Percentiles rank a stretch among this genome's conserved stretches.
Evolutionary conservation across 768 basidiomycete genomes (phyloP).

Genomic region (Russula sp.): DNA sequence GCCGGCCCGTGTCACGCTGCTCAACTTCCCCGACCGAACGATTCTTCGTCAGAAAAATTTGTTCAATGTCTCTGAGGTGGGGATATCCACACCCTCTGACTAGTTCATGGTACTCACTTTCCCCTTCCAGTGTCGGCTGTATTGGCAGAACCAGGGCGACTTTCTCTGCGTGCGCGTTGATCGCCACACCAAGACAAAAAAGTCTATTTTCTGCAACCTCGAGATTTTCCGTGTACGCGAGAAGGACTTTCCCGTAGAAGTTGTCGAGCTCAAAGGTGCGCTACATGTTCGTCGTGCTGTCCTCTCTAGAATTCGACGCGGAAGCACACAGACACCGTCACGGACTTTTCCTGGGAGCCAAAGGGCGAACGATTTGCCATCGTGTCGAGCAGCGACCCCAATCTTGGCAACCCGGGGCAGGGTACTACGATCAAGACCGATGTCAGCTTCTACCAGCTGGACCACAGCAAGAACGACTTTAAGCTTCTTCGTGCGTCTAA

Average conservation of each 20-base stretch:
- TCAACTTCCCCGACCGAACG: conserved; percentile 79
- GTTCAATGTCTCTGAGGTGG: conserved; percentile 94
- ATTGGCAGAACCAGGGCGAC: conserved; percentile 98
- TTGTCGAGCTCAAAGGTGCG: conserved; percentile 91
- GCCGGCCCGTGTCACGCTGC: conserved; percentile 92
- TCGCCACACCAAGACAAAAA: conserved; percentile 97
- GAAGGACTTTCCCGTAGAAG: conserved; percentile 96
- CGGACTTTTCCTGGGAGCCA: conserved; percentile 99
- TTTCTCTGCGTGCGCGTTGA: conserved; percentile 99
- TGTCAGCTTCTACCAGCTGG: conserved; percentile 92
- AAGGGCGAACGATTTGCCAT: conserved; percentile 92
- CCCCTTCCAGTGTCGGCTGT: conserved; percentile 77
- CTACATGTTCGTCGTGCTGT: not conserved
- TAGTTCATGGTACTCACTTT: not conserved
- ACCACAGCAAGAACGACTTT: conserved; percentile 91
- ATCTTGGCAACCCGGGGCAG: conserved; percentile 82
- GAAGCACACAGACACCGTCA: conserved; percentile 60
- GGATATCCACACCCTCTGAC: conserved; percentile 26
- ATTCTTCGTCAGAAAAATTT: conserved; percentile 92
- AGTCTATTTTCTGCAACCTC: conserved; percentile 95
- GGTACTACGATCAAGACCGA: conserved; percentile 96
- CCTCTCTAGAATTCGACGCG: conserved; percentile 29
- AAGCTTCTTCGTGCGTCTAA: conserved; percentile 65
- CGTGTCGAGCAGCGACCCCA: conserved; percentile 90
- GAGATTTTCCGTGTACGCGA: conserved; percentile 97